phyloP scores from a whole-genome alignment of 192 early-diverging fungal genomes.

The Coemansia guatemalensis region DNA sequence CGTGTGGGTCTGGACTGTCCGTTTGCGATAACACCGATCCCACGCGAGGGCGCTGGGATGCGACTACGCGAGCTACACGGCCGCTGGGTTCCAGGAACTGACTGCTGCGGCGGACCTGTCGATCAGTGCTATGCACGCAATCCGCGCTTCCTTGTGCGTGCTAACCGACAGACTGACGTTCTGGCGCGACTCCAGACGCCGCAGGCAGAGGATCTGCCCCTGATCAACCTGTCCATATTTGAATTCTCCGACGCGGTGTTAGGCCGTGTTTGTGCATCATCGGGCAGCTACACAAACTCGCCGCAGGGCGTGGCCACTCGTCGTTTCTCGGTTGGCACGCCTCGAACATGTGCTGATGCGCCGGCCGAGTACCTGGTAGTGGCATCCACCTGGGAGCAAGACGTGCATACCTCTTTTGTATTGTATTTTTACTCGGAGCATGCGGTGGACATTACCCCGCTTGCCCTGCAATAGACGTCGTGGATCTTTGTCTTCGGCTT shows the following conservation, averaged over 20 bases:
- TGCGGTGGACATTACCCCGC: constrained; percentile 23
- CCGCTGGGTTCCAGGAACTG: constrained; percentile 57
- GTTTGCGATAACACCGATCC: constrained; percentile 59
- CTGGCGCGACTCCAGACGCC: constrained; percentile 70
- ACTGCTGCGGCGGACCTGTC: constrained; percentile 60
- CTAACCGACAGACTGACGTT: constrained; percentile 58
- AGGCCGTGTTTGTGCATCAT: constrained; percentile 30
- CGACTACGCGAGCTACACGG: constrained; percentile 48
- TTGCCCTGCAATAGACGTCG: constrained; percentile 2
- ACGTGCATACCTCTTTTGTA: constrained; percentile 34
- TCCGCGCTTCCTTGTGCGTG: constrained; percentile 67
- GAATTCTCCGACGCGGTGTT: constrained; percentile 37
- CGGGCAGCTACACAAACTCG: constrained; percentile 51
- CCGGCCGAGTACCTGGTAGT: constrained; percentile 41
- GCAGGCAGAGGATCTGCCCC: constrained; percentile 62
- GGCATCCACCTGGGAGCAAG: constrained; percentile 42
- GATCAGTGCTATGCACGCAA: constrained; percentile 59
- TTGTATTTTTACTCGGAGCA: constrained; percentile 52
- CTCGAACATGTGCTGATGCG: background rate
- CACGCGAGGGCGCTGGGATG: constrained; percentile 78
- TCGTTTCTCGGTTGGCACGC: constrained; percentile 16
- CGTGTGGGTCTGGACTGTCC: constrained; percentile 58
- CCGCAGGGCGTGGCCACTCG: constrained; percentile 48
- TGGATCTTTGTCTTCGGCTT: background rate
- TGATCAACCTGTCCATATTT: constrained; percentile 70